These are phyloP conservation scores for Hypsizygus marmoreus DNA, from an alignment of 768 basidiomycete species.

Conservation along the genomic window DNA sequence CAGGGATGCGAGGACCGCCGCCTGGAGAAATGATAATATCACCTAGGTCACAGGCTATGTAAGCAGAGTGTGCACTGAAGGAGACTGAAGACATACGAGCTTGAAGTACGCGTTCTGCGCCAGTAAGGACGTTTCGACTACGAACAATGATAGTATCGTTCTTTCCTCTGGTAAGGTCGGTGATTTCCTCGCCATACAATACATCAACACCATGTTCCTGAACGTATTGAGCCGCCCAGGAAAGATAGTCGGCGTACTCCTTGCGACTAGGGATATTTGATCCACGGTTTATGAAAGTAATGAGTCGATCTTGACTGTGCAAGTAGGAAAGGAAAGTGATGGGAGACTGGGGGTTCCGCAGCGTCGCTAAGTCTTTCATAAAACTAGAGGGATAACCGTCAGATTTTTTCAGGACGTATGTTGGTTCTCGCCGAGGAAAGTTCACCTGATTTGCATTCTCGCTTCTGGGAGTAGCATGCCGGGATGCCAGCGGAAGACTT, in stretches of 20 bases:
- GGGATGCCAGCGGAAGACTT: slow-evolving; percentile 54
- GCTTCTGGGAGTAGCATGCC: slow-evolving; percentile 55
- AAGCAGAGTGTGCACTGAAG: neutral
- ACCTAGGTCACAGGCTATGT: slow-evolving; percentile 23
- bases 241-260: slow-evolving; percentile 56
- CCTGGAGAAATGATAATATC: slow-evolving; percentile 56
- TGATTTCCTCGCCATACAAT: slow-evolving; percentile 48
- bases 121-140: slow-evolving; percentile 35
- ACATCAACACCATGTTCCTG: slow-evolving; percentile 44
- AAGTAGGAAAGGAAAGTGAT: slow-evolving; percentile 57
- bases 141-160: slow-evolving; percentile 40
- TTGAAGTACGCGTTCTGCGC: slow-evolving; percentile 31
- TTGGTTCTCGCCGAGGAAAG: no score
- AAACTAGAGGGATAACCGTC: slow-evolving; percentile 32
- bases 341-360: slow-evolving; percentile 50
- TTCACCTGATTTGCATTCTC: slow-evolving; percentile 55
- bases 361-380: slow-evolving; percentile 55
- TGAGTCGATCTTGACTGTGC: slow-evolving; percentile 48
- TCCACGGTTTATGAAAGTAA: slow-evolving; percentile 55
- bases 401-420: no score
- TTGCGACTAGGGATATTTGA: slow-evolving; percentile 52
- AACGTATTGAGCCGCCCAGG: slow-evolving; percentile 51
- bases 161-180: slow-evolving; percentile 34
- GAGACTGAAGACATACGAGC: slow-evolving; percentile 35
- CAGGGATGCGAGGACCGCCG: slow-evolving; percentile 46